Base-by-base conservation (phyloP, 148 eudicot genomes). In the Bassia scoparia region DNA sequence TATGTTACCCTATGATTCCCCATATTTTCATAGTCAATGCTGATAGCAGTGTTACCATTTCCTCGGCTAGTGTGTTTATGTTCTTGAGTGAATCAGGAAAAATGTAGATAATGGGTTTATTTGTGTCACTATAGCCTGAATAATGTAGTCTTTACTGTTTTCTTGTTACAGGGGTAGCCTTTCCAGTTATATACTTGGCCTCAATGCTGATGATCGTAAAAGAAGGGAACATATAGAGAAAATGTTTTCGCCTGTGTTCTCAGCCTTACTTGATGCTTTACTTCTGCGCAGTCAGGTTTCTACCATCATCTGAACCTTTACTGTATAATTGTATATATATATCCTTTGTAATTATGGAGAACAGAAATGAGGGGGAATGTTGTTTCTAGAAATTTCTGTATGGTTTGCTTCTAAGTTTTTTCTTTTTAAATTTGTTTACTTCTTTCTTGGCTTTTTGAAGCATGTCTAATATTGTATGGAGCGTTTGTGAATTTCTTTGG, bases 181-280 rank as follows among this genome's bases (percentile, higher is more conserved):
- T 71, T 89, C 88, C 49, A 84, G 88, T 81, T 85, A 79, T 78
- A 91, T 92, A 77, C 86, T 88, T 60, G 87, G 89, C 58, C 81
- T 89, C 54, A 86, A 79, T 77, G 81, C 60, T 13, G 78, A 82
- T 80, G 81, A 78, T 71, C 71, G 70, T n/a, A 84, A 79, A 56
- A 86, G 81, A 62, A 84, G 77, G 77, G 86, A 82, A 61, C 77
- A 78, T 73, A 83, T 76, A 27, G 75, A 87, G 76, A 89, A 82
- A 26, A 41, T 81, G 17, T 87, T 87, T 81, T 75, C 63, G 67
- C 87, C 96, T 70, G 76, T 95, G 62, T 89, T 89, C 83, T 88
- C 88, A 29, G 88, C 89, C 72, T 87, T 95, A 79, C 85, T 95
- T 80, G 97, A 92, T 83, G 88, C 96, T 76, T 81, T 95, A 72